Evolutionary conservation across 2,329 filamentous ascomycete genomes (phyloP), one percentile per base, ranked within the genome.

Genomic region (Ascochyta lentis): DNA sequence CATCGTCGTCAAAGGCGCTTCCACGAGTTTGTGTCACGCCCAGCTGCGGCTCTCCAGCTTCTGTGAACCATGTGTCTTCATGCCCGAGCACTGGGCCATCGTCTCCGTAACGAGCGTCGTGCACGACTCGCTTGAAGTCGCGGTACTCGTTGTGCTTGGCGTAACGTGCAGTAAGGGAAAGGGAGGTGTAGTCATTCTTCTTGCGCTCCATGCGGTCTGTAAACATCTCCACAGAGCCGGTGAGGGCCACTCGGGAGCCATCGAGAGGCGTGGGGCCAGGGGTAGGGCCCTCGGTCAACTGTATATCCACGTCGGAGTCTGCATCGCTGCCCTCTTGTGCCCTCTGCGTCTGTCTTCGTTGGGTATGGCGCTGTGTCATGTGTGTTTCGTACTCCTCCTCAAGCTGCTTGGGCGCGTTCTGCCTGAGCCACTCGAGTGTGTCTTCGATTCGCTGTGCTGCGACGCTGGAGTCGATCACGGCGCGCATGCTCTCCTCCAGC

Each of bases 1-100:
- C 87, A 15, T 82, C 81, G 5, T 84, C 85, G 1, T 82, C 80
- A n/a, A 60, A 60, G 22, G 64, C 64, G 3, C 75, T 79, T 1
- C 59, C 57, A 49, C 73, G 63, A 15, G 56, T 65, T 34, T 67
- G 64, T 3, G 78, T 79, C 24, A 77, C 67, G 10, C 79, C 78
- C 16, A 77, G 76, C 3, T 74, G 70, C 15, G 78, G 77, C 9
- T 69, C 68, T 33, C 80, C 79, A 61, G 79, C 77, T 51, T 82
- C 76, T 12, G 81, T 79, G 68, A 90, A 90, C 88, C 88, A 90
- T 10, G 84, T 84, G 12, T 80, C 82, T 9, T 83, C 73, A 46
- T 84, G 79, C 0, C 86, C 83, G 15, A 87, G 68, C 0, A 80
- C 79, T 3, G 82, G 81, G 1, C 80, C 80, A 3, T 81, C 77